phyloP scores from a whole-genome alignment of 2,329 filamentous ascomycete genomes.

The Penicillium sp. region DNA sequence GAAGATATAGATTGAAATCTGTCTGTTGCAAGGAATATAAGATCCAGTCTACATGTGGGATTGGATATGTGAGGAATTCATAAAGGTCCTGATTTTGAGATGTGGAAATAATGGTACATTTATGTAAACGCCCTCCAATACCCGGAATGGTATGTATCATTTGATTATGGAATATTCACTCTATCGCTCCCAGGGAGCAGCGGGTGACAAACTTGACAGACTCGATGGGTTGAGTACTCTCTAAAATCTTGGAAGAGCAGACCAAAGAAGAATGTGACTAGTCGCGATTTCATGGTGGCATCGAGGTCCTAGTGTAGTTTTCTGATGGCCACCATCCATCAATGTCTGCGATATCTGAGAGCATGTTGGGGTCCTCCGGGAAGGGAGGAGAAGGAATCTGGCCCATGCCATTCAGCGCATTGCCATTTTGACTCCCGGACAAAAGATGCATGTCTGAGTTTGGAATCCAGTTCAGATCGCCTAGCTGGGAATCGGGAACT shows the following conservation, averaged over 20 bases:
- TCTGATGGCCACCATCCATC: slow-evolving; percentile 34
- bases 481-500: slow-evolving; percentile 13
- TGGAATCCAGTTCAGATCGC: slow-evolving; percentile 34
- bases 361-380: slow-evolving; percentile 14
- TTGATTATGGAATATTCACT: background rate
- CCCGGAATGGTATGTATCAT: background rate
- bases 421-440: slow-evolving; percentile 20
- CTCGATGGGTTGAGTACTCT: background rate
- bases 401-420: slow-evolving; percentile 3
- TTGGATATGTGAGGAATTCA: background rate
- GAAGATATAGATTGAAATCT: background rate
- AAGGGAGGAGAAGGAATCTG: slow-evolving; percentile 15
- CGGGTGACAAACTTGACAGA: background rate
- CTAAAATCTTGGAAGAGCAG: background rate
- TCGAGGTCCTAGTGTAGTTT: slow-evolving; percentile 9
- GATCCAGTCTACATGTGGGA: background rate
- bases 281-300: background rate
- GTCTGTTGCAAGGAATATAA: no score
- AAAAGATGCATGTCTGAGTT: slow-evolving; percentile 30
- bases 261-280: no score
- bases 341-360: slow-evolving; percentile 30
- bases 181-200: background rate
- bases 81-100: no score
- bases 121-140: background rate
- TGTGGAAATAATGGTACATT: background rate